Conservation (phyloP, 2,329 filamentous ascomycete genomes). For the Stagonosporopsis rhizophila region DNA sequence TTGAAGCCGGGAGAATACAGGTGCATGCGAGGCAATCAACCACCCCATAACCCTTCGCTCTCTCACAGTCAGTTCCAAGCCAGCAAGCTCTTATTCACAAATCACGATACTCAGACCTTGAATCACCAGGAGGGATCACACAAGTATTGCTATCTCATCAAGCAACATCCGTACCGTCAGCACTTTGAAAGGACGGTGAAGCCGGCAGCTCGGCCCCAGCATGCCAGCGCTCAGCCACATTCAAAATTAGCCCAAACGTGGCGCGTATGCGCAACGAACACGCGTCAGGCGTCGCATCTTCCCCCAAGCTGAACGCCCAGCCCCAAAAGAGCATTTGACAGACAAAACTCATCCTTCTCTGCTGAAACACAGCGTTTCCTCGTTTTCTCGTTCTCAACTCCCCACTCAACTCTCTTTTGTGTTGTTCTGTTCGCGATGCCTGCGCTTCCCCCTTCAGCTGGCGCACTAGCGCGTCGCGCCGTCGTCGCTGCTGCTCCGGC, state of each 20-base stretch:
- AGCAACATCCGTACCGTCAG: neutral
- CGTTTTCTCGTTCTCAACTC: neutral
- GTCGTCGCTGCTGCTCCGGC: conserved; percentile 38
- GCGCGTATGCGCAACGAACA: conserved; percentile 23
- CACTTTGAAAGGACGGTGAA: neutral
- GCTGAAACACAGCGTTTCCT: neutral
- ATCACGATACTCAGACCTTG: neutral
- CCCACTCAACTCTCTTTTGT: neutral
- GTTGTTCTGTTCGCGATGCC: conserved; percentile 26
- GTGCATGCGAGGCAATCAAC: neutral
- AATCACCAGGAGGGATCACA: neutral
- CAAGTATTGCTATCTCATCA: neutral
- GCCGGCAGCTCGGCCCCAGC: conserved; percentile 8
- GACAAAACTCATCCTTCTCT: neutral
- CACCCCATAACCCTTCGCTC: neutral
- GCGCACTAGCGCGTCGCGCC: conserved; percentile 36
- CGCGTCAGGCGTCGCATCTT: conserved; percentile 14
- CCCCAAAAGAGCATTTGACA: conserved; percentile 3
- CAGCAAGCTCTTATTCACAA: neutral
- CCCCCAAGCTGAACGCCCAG: conserved; percentile 20
- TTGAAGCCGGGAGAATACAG: neutral
- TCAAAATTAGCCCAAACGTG: conserved; percentile 27
- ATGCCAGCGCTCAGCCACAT: conserved; percentile 17
- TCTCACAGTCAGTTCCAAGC: neutral
- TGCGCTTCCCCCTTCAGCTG: conserved; percentile 27